Conservation (phyloP, 1,284 basidiomycete species). For the Stygiomarasmius scandens region DNA sequence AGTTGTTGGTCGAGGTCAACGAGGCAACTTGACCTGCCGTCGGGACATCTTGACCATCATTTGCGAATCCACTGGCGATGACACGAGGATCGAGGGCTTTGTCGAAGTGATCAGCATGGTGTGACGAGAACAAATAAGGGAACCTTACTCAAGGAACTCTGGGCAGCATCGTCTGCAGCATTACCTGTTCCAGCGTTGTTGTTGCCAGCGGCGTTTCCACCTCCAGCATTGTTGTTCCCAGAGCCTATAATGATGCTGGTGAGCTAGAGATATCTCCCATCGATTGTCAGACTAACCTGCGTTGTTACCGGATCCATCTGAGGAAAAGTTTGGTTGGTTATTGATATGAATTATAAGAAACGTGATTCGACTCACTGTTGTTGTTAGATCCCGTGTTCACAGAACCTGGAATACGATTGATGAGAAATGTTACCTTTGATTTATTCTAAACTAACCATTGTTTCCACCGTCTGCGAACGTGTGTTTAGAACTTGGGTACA, state of each 20-base stretch:
- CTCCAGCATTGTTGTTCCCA: conserved; percentile 1
- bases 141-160: conserved; percentile 32
- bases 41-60: conserved; percentile 24
- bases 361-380: background rate
- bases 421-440: no score
- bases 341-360: background rate
- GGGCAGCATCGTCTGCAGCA: conserved; percentile 19
- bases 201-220: no score
- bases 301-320: background rate
- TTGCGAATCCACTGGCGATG: conserved; percentile 26
- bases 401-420: no score
- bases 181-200: background rate
- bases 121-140: background rate
- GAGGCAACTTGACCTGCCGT: conserved; percentile 38
- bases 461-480: background rate
- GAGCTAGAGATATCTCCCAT: no score
- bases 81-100: conserved; percentile 35
- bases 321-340: background rate
- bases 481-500: no score
- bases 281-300: no score
- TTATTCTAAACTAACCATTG: background rate
- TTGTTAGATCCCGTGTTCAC: background rate
- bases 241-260: background rate
- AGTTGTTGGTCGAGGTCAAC: conserved; percentile 51
- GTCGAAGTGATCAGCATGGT: background rate